Percentiles rank a stretch among this genome's conserved stretches.
Evolutionary conservation across 1,284 basidiomycete species (phyloP).

Genomic region (Cryptococcus floricola): DNA sequence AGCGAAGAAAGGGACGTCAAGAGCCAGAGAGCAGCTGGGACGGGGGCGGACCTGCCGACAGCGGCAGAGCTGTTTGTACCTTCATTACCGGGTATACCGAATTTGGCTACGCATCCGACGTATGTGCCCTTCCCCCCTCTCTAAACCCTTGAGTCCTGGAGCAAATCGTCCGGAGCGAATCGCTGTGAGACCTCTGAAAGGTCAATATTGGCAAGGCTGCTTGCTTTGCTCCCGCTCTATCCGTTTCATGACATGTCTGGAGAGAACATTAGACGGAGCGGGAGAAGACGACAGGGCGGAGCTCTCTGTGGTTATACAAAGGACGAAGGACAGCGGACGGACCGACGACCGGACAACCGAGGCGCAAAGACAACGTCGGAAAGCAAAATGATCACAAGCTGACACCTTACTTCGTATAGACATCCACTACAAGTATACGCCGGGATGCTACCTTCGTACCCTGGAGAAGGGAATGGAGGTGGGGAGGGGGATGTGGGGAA

Average conservation of each 20-base stretch:
- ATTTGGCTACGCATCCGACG: constrained; percentile 51
- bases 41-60: constrained; percentile 43
- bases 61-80: constrained; percentile 82
- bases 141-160: too few species aligned
- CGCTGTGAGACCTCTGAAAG: too few species aligned
- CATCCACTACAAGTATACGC: constrained; percentile 74
- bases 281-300: too few species aligned
- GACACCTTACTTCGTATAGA: constrained; percentile 19
- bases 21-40: background rate
- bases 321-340: too few species aligned
- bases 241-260: too few species aligned
- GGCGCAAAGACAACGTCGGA: too few species aligned
- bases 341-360: too few species aligned
- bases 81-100: constrained; percentile 67
- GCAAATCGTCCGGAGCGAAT: too few species aligned
- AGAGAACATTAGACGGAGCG: too few species aligned
- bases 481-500: constrained; percentile 41
- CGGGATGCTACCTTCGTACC: constrained; percentile 76
- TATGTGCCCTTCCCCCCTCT: constrained; percentile 15
- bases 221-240: background rate
- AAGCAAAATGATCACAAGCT: background rate
- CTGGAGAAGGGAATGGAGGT: constrained; percentile 52
- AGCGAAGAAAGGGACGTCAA: background rate
- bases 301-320: too few species aligned
- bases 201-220: too few species aligned